A percentile compares a stretch with the other conserved stretches of the same genome.
Conservation (phyloP, 805 yeast species). For the Blastobotrys chiropterorum region DNA sequence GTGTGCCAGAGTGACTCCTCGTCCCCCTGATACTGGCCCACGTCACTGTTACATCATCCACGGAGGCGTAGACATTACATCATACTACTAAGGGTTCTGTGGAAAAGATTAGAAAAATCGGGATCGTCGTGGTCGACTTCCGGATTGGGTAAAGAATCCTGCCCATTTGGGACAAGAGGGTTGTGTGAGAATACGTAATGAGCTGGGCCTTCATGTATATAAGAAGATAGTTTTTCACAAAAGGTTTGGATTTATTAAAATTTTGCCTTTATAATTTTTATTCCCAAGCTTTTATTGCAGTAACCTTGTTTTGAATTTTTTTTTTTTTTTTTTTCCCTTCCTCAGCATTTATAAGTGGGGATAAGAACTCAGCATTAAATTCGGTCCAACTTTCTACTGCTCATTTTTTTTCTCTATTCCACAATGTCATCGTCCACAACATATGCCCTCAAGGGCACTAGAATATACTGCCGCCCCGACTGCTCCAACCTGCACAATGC, state of each 20-base stretch:
- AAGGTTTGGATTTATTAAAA: neutral
- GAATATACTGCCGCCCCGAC: conserved; percentile 59
- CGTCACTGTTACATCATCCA: neutral
- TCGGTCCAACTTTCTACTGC: too few relatives aligned
- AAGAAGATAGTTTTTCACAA: neutral
- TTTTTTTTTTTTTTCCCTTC: too few relatives aligned
- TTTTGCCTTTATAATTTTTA: neutral
- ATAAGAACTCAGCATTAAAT: too few relatives aligned
- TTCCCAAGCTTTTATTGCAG: neutral
- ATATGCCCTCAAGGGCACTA: conserved; percentile 38
- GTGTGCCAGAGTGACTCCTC: too few relatives aligned
- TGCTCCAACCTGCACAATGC: conserved; percentile 39
- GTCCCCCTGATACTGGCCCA: too few relatives aligned
- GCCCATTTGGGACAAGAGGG: neutral
- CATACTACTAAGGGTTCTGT: neutral
- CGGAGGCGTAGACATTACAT: neutral
- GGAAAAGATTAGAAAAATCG: neutral
- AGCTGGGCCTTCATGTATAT: neutral
- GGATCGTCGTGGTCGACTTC: neutral
- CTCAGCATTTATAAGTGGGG: neutral
- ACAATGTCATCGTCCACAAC: neutral
- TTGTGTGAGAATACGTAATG: neutral
- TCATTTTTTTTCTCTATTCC: too few relatives aligned
- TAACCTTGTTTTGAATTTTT: neutral
- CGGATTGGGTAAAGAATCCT: neutral